Evolutionary conservation across 768 basidiomycete genomes (phyloP), one percentile per base, ranked within the genome.

Genomic region (Suillus decipiens): DNA sequence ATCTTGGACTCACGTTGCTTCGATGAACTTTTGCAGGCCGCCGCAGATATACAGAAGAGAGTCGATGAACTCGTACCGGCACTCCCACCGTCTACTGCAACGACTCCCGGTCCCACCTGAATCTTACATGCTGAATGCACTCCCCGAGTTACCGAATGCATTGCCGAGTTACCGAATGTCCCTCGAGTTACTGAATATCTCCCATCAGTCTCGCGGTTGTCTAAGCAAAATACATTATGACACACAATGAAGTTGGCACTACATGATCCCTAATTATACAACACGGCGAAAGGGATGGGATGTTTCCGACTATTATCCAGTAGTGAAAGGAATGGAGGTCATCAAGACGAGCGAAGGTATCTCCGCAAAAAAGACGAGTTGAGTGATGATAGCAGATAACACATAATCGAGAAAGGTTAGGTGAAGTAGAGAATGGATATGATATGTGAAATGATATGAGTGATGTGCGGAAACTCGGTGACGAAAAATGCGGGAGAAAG

Each of bases 21-120:
- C 48, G 28, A 64, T n/a, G 34, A 24, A 65, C 24, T 31, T 55
- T 69, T 58, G 43, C 67, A 92, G 90, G 83, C 84, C 45, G 89
- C 89, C 15, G 76, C 83, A 45, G 90, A 92, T 22, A 85, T 85
- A 54, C 89, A 91, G 73, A 92, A 86, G 79, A 90, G 88, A 70
- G 87, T 92, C 1, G 84, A 87, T 70, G 87, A 89, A 51, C 78
- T 92, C 57, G 84, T 88, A 28, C 77, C 81, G 63, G 76, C 85
- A 60, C 70, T 81, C 73, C 69, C 79, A 48, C 56, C 66, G 39
- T 72, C 69, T 28, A 66, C 67, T 19, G 70, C 71, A 57, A 68
- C 68, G 47, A 75, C 73, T 17, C 73, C 75, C 22, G 66, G 66
- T 39, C 68, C 72, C 17, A 63, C 61, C 56, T 75, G 68, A 60